These are phyloP conservation scores for Botrytis paeoniae DNA, from an alignment of 2,329 filamentous ascomycete genomes.

Conservation along the genomic window DNA sequence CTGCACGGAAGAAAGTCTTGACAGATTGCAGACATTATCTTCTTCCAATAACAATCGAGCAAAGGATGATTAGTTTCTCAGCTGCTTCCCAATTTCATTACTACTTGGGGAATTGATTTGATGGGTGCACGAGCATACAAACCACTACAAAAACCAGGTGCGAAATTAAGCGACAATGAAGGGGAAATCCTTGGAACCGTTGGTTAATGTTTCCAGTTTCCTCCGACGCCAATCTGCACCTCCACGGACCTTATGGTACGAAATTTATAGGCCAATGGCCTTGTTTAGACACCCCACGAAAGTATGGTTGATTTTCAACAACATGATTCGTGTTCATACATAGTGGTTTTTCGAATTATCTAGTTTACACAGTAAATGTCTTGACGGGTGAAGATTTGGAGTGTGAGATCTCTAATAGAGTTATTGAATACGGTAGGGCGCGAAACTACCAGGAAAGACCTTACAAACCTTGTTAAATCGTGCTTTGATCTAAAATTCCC, in stretches of 20 bases:
- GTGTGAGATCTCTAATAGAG: neutral
- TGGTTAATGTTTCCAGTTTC: neutral
- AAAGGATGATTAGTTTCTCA: neutral
- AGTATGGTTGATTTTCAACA: neutral
- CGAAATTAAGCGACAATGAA: constrained; percentile 13
- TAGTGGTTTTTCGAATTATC: neutral
- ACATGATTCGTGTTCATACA: neutral
- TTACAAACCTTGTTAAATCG: neutral
- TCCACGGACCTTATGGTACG: neutral
- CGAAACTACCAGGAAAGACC: neutral
- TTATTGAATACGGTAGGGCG: constrained; percentile 2
- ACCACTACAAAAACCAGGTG: neutral
- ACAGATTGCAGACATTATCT: neutral
- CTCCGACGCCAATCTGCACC: neutral
- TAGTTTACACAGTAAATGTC: neutral
- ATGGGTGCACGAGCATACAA: constrained; percentile 4
- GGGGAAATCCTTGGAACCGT: constrained; percentile 8
- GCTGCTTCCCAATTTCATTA: neutral
- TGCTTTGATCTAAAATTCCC: constrained; percentile 3
- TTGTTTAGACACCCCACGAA: neutral
- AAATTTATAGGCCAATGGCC: neutral
- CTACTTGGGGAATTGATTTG: neutral
- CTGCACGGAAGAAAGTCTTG: constrained; percentile 9
- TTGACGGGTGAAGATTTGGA: neutral
- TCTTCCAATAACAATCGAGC: neutral